Base-by-base conservation (phyloP, 441 rosid genomes). In the Erodium texanum region DNA sequence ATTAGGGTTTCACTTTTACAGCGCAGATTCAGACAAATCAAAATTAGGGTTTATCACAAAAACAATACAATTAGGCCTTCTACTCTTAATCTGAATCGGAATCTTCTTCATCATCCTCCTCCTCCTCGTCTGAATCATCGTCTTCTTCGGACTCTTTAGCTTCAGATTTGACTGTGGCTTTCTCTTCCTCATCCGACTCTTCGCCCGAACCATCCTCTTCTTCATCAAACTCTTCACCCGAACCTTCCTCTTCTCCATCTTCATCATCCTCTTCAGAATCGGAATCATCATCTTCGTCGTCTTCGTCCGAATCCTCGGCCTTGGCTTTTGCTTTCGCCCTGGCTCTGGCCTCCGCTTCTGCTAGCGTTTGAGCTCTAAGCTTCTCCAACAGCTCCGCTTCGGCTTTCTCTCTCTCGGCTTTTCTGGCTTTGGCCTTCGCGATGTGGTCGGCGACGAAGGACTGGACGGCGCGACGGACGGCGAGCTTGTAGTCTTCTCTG, bases 391-490 rank as follows among this genome's bases (percentile, higher is more conserved):
- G 58, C 58, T 50, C 58, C 8, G 58, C 41, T 56, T 75, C 2
- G 38, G 27, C 50, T 19, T 15, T 61, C 18, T 11, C 59, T 7
- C 66, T 59, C 58, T 50, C 58, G n/a, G 67, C 58, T 16, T 50
- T 24, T 19, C 74, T 65, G 20, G 62, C 52, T 22, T 72, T 50
- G 6, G 58, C 73, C 66, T 59, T 62, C 52, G 76, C 75, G 29
- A 79, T 68, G 64, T 59, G 27, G 24, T 59, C 27, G 0, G 67
- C 73, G 16, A 83, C 70, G 66, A 76, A 81, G 65, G 70, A 71
- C 68, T 76, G 76, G 5, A 83, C 80, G 3, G 73, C 75, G 16
- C 73, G 72, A 11, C 76, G 71, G 0, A 83, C 82, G 24, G 77
- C 24, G 36, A 70, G 64, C 34, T 78, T 83, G 73, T 76, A 81